Conservation (phyloP, 2,329 filamentous ascomycete species). For the Lojkania enalia region DNA sequence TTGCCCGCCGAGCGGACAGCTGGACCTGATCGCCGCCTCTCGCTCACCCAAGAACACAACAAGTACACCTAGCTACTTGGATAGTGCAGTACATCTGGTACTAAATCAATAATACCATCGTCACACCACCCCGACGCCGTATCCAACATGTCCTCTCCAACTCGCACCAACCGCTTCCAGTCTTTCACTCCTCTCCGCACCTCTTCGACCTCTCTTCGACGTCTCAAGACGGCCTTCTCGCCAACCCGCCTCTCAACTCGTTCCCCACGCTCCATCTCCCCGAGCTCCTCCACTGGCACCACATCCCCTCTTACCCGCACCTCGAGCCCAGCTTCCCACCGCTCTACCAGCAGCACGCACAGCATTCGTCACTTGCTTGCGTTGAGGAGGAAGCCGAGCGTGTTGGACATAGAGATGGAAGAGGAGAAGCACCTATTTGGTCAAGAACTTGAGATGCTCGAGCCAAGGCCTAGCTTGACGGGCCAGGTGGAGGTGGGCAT, state of each 20-base stretch:
- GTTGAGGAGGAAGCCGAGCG: constrained; percentile 37
- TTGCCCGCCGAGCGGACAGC: constrained; percentile 19
- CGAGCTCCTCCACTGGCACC: constrained; percentile 27
- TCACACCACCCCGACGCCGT: constrained; percentile 5
- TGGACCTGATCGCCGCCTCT: constrained; percentile 18
- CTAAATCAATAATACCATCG: too few species aligned
- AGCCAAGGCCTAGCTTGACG: constrained; percentile 32
- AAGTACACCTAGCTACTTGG: constrained; percentile 11
- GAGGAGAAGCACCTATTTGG: constrained; percentile 38
- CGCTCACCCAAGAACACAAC: constrained; percentile 5
- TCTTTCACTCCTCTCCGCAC: constrained; percentile 41
- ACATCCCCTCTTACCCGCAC: constrained; percentile 36
- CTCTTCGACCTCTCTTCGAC: constrained; percentile 32
- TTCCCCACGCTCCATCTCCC: constrained; percentile 31
- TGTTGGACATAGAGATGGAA: constrained; percentile 42
- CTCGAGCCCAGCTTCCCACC: constrained; percentile 32
- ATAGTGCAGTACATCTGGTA: constrained; percentile 2
- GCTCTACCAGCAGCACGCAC: constrained; percentile 21
- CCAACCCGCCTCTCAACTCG: constrained; percentile 36
- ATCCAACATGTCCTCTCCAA: constrained; percentile 33
- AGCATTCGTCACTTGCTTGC: constrained; percentile 37
- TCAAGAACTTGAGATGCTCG: constrained; percentile 35
- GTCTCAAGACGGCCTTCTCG: constrained; percentile 41
- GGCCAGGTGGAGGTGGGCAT: constrained; percentile 35
- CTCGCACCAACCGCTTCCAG: constrained; percentile 44